A percentile compares a stretch with the other conserved stretches of the same genome.
These are phyloP conservation scores for Entomortierella parvispora DNA, from an alignment of 192 early-diverging fungal species.

Conservation along the genomic window DNA sequence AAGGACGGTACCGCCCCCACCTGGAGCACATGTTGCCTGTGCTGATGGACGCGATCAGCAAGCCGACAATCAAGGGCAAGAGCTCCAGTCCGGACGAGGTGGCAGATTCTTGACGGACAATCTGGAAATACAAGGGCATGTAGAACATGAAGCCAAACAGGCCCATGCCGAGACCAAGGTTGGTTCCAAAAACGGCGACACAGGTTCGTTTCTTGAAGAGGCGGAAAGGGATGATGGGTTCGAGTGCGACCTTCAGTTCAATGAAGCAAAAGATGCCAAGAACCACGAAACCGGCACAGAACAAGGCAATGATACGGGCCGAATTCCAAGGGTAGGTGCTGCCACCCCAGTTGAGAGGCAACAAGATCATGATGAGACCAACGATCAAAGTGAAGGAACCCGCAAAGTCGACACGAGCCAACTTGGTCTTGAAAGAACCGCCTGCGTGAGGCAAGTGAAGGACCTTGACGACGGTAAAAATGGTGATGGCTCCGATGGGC, in stretches of 20 bases:
- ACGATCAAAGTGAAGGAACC: constrained; percentile 64
- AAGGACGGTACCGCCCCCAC: constrained; percentile 36
- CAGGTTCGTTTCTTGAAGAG: constrained; percentile 65
- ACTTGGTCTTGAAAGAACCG: constrained; percentile 62
- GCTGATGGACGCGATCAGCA: constrained; percentile 68
- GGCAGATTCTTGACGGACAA: constrained; percentile 62
- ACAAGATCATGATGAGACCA: constrained; percentile 65
- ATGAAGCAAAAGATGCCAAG: constrained; percentile 63
- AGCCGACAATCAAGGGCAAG: constrained; percentile 77
- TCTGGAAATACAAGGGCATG: constrained; percentile 42
- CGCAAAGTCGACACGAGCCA: constrained; percentile 70
- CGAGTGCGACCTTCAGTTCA: constrained; percentile 70
- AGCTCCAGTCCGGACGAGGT: constrained; percentile 75
- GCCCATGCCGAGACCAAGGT: constrained; percentile 50
- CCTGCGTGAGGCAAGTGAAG: constrained; percentile 61
- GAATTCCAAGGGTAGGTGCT: constrained; percentile 72
- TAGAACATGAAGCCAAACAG: constrained; percentile 71
- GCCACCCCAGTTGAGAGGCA: constrained; percentile 82
- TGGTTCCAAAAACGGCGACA: constrained; percentile 46
- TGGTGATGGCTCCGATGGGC: constrained; percentile 72
- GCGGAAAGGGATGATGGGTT: constrained; percentile 54
- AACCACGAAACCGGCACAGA: constrained; percentile 62
- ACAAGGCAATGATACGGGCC: constrained; percentile 61
- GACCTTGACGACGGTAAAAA: constrained; percentile 52
- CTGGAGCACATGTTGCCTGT: constrained; percentile 71